phyloP scores from a whole-genome alignment of 345 rosid genomes.

The Salix udensis region DNA sequence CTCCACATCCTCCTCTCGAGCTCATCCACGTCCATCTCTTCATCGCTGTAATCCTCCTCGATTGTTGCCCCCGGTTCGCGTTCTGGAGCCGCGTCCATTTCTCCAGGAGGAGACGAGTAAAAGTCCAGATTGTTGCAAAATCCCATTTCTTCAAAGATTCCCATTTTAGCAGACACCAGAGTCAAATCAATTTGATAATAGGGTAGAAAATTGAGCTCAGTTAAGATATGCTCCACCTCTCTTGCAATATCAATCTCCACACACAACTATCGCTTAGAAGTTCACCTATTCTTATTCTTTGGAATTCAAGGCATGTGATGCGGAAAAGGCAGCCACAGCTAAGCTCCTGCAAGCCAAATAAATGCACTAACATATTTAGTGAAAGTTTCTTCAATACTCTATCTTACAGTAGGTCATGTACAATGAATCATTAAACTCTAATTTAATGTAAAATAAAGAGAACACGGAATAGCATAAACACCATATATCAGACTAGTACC shows the following conservation, averaged over 20 bases:
- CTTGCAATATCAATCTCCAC: background rate
- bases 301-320: background rate
- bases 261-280: background rate
- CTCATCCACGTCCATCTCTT: constrained; percentile 66
- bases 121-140: constrained; percentile 52
- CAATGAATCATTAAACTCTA: constrained; percentile 12
- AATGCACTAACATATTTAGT: background rate
- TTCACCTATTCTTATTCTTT: background rate
- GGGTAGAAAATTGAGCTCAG: background rate
- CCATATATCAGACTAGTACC: background rate
- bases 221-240: background rate
- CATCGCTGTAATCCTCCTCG: constrained; percentile 63
- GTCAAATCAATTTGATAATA: background rate
- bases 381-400: background rate
- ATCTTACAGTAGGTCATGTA: background rate
- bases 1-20: constrained; percentile 84
- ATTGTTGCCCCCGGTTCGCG: constrained; percentile 39
- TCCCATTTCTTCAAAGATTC: constrained; percentile 56
- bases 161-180: constrained; percentile 22
- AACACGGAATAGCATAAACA: background rate
- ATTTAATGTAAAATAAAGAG: background rate
- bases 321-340: background rate
- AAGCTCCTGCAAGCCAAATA: constrained; percentile 1
- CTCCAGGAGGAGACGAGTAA: constrained; percentile 34
- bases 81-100: constrained; percentile 35